Conservation (phyloP, 2,329 filamentous ascomycete genomes). For the Ampelomyces quisqualis region DNA sequence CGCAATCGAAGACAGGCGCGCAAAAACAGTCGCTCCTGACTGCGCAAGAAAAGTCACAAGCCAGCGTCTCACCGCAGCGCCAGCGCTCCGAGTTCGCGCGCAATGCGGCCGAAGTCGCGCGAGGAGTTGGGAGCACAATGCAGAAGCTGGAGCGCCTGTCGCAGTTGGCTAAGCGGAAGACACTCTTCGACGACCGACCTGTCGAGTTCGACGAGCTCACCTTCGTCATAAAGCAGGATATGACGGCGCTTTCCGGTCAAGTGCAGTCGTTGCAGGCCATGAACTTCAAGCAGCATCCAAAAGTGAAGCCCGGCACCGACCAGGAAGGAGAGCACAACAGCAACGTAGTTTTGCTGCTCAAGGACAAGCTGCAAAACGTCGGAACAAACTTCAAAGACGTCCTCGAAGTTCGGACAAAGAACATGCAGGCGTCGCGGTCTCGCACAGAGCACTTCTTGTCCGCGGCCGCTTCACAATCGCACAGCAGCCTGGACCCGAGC, state of each 20-base stretch:
- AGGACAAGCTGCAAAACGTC: slow-evolving; percentile 89
- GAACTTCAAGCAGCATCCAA: slow-evolving; percentile 72
- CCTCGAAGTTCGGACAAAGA: slow-evolving; percentile 92
- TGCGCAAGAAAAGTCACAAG: slow-evolving; percentile 62
- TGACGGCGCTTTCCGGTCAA: slow-evolving; percentile 80
- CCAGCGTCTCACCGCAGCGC: slow-evolving; percentile 54
- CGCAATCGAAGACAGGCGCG: slow-evolving; percentile 70
- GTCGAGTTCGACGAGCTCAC: slow-evolving; percentile 97
- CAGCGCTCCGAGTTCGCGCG: slow-evolving; percentile 87
- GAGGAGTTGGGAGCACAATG: slow-evolving; percentile 89
- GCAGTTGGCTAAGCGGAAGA: slow-evolving; percentile 92
- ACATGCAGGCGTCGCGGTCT: slow-evolving; percentile 90
- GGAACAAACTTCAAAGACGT: slow-evolving; percentile 97
- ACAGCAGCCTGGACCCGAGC: slow-evolving; percentile 60
- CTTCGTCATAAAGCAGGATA: slow-evolving; percentile 96
- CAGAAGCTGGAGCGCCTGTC: slow-evolving; percentile 92
- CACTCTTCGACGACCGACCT: slow-evolving; percentile 93
- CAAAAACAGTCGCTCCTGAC: slow-evolving; percentile 80
- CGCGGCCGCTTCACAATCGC: slow-evolving; percentile 75
- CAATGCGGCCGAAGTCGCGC: slow-evolving; percentile 85
- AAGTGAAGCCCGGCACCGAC: slow-evolving; percentile 52
- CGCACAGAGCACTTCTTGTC: slow-evolving; percentile 97
- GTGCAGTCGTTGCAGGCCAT: slow-evolving; percentile 81
- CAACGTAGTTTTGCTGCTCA: slow-evolving; percentile 88
- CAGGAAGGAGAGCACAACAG: slow-evolving; percentile 98